Conservation (phyloP, 495 filamentous ascomycete genomes). For the Podospora australis region DNA sequence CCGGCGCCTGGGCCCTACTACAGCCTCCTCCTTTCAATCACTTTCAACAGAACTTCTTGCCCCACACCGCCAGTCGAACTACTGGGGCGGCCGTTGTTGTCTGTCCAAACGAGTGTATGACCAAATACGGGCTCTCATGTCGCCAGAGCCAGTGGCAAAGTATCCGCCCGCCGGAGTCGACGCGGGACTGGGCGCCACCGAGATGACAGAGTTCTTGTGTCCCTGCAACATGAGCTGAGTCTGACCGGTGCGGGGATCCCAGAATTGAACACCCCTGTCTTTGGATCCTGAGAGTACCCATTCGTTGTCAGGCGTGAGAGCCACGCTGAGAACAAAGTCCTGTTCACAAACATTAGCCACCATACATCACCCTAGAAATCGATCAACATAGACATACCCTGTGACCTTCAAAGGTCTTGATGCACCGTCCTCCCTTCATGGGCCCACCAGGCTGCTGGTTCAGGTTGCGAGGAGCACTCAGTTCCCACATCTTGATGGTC, state of each 20-base stretch:
- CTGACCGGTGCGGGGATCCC: constrained; percentile 80
- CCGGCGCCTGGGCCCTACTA: no score
- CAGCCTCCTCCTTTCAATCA: no score
- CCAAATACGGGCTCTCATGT: constrained; percentile 90
- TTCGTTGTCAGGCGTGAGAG: constrained; percentile 75
- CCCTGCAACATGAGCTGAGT: constrained; percentile 91
- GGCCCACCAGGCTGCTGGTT: constrained; percentile 37
- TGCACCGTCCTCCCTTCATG: constrained; percentile 70
- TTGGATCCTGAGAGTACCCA: constrained; percentile 93
- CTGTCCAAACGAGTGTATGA: constrained; percentile 46
- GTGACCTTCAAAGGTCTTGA: constrained; percentile 87
- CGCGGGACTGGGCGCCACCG: constrained; percentile 79
- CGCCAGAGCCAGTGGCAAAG: constrained; percentile 84
- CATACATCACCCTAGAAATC: not conserved
- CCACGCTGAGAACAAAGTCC: constrained; percentile 89
- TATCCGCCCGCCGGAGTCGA: constrained; percentile 68
- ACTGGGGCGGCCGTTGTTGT: not conserved
- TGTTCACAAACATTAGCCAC: constrained; percentile 27
- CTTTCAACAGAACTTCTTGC: no score
- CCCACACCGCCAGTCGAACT: no score
- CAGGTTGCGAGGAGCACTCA: constrained; percentile 60
- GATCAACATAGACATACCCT: constrained; percentile 52
- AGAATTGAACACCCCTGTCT: constrained; percentile 87
- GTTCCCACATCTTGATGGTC: constrained; percentile 95
- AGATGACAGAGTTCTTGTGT: constrained; percentile 90